phyloP scores from a whole-genome alignment of 2,329 filamentous ascomycete species.

The Paecilomyces formosus region DNA sequence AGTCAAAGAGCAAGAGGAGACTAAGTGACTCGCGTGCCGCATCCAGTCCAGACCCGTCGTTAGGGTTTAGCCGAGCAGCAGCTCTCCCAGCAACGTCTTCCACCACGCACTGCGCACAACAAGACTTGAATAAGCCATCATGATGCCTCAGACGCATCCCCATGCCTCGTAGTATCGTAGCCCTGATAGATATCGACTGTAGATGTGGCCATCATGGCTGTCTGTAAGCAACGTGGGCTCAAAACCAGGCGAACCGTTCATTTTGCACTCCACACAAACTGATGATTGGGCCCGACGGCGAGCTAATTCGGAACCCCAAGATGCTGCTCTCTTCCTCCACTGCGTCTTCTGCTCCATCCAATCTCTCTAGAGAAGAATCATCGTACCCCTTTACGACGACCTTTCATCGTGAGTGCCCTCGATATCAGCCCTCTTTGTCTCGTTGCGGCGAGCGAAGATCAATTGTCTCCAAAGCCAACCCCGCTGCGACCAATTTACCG shows the following conservation, averaged over 20 bases:
- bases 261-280: conserved; percentile 10
- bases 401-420: not conserved
- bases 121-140: not conserved
- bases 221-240: not conserved
- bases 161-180: not conserved
- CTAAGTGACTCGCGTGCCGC: not conserved
- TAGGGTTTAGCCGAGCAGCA: conserved; percentile 34
- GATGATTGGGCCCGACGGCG: conserved; percentile 8
- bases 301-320: not conserved
- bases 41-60: conserved; percentile 3
- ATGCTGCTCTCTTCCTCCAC: conserved; percentile 1
- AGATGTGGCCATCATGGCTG: not conserved
- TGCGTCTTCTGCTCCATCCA: not conserved
- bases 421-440: not conserved
- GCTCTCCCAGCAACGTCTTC: conserved; percentile 14
- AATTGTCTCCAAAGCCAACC: not conserved
- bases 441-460: not conserved
- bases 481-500: not conserved
- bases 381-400: not conserved
- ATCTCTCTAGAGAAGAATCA: not conserved
- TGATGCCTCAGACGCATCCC: not conserved
- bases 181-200: not conserved
- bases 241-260: conserved; percentile 1
- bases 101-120: conserved; percentile 4
- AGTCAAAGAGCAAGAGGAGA: too few relatives aligned